Evolutionary conservation across 1,284 basidiomycete species (phyloP).

Genomic region (Anthracocystis walkeri): DNA sequence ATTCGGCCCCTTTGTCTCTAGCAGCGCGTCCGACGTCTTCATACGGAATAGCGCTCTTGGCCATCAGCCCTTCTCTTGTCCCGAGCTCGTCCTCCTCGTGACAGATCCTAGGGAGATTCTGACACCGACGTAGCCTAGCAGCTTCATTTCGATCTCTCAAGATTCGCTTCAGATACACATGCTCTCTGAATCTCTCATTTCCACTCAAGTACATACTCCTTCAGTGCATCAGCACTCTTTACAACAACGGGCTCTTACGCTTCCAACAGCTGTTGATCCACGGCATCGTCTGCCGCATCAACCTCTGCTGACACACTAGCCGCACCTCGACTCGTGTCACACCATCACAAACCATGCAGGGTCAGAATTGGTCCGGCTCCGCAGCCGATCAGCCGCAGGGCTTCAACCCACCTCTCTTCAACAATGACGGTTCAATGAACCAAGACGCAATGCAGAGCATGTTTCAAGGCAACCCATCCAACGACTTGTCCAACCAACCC

Average conservation of each 20-base stretch:
- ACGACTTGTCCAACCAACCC: conserved; percentile 17
- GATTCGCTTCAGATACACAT: not conserved
- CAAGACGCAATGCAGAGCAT: conserved; percentile 44
- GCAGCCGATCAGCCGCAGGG: conserved; percentile 25
- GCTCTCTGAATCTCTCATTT: not conserved
- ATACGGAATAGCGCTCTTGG: conserved; percentile 8
- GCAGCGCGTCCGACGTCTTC: conserved; percentile 7
- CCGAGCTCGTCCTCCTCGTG: conserved; percentile 14
- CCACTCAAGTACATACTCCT: not conserved
- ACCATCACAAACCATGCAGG: conserved; percentile 29
- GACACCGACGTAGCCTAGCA: conserved; percentile 19
- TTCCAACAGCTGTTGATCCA: not conserved
- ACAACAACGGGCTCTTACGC: not conserved
- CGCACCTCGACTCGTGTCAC: not conserved
- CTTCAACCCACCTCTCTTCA: conserved; percentile 43
- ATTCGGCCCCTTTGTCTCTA: not conserved
- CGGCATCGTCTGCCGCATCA: not conserved
- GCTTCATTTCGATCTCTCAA: not conserved
- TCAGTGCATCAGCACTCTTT: not conserved
- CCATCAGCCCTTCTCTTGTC: conserved; percentile 24
- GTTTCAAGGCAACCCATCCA: conserved; percentile 26
- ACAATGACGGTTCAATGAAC: conserved; percentile 32
- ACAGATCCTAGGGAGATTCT: conserved; percentile 25
- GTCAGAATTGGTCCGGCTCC: conserved; percentile 34
- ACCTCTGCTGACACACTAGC: not conserved